These are phyloP conservation scores for Agarophyton chilense DNA, from an alignment of 23 red algal species.

Conservation along the genomic window DNA sequence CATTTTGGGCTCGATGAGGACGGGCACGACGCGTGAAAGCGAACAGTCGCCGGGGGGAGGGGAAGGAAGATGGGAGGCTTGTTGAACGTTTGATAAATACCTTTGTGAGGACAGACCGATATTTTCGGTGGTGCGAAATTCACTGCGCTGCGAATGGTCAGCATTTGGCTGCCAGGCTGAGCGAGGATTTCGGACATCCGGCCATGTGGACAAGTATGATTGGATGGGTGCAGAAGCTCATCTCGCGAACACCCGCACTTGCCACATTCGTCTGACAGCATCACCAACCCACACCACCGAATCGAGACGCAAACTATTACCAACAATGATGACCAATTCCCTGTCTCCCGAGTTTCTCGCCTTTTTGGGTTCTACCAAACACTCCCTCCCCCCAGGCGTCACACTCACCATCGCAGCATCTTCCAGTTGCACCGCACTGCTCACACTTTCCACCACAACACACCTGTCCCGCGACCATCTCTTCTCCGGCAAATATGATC, in stretches of 20 bases:
- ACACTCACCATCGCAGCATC: not conserved
- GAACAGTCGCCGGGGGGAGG: too few relatives aligned
- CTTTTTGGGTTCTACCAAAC: not conserved
- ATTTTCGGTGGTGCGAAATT: not conserved
- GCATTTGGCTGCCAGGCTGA: too few relatives aligned
- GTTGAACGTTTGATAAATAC: too few relatives aligned
- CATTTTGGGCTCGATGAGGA: conserved; percentile 19
- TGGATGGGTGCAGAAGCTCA: not conserved
- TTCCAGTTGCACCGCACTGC: not conserved
- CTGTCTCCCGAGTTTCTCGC: not conserved
- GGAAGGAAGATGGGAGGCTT: too few relatives aligned
- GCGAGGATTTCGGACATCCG: not conserved
- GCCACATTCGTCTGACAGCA: too few relatives aligned
- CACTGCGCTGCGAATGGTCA: not conserved
- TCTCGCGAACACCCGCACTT: too few relatives aligned
- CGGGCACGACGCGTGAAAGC: not conserved
- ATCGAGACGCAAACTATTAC: too few relatives aligned
- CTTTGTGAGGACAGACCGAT: too few relatives aligned
- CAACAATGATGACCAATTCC: not conserved
- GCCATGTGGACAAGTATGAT: conserved; percentile 2
- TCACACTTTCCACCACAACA: not conserved
- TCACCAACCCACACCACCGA: too few relatives aligned
- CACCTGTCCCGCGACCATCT: not conserved
- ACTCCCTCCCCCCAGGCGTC: not conserved
- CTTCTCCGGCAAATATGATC: not conserved